phyloP scores from a whole-genome alignment of 192 early-diverging fungal species.

The Linnemannia exigua region DNA sequence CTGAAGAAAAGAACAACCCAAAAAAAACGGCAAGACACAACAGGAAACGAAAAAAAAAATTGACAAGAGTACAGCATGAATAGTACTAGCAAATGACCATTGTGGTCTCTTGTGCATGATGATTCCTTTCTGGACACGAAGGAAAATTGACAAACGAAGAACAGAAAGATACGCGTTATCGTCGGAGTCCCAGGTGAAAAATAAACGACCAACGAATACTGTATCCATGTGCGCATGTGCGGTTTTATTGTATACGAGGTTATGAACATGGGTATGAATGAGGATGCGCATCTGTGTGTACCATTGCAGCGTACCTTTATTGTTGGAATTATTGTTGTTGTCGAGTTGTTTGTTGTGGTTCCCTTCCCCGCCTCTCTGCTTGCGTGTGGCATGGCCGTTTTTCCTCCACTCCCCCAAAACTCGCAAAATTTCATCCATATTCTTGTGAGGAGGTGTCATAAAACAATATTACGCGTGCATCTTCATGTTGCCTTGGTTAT shows the following conservation, averaged over 20 bases:
- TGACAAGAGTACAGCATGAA: neutral
- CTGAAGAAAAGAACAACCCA: neutral
- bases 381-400: neutral
- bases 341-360: too few relatives aligned
- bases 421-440: neutral
- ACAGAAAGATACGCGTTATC: neutral
- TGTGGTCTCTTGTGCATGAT: neutral
- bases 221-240: neutral
- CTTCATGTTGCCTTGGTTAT: neutral
- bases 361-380: neutral
- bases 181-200: neutral
- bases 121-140: neutral
- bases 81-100: neutral
- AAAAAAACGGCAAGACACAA: neutral
- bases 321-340: too few relatives aligned
- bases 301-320: too few relatives aligned
- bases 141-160: neutral
- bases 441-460: neutral
- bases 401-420: neutral
- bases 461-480: neutral
- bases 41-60: too few relatives aligned
- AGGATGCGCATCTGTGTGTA: neutral
- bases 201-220: too few relatives aligned
- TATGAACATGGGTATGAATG: neutral
- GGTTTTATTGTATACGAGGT: neutral